Percentiles rank a stretch among this genome's conserved stretches.
Evolutionary conservation across 805 yeast genomes (phyloP).

Genomic region (Nakazawaea wickerhamii): DNA sequence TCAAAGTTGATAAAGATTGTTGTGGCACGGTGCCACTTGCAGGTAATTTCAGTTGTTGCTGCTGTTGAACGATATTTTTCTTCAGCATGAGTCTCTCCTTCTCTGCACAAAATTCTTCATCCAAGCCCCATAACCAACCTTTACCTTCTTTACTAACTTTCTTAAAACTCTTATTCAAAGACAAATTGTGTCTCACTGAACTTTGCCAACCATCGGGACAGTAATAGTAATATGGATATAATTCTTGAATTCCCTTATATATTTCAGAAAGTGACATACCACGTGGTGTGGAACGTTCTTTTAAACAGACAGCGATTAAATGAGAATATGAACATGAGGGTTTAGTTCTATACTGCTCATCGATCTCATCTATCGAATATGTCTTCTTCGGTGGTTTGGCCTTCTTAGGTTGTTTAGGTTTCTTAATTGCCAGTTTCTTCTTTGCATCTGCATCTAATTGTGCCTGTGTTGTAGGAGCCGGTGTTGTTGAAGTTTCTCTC

Average conservation of each 20-base stretch:
- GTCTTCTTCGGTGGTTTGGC: conserved; percentile 55
- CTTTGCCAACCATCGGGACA: conserved; percentile 99
- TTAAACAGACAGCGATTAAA: conserved; percentile 72
- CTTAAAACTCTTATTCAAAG: conserved; percentile 78
- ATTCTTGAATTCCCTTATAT: conserved; percentile 77
- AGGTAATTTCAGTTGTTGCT: conserved; percentile 21
- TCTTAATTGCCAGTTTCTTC: not conserved
- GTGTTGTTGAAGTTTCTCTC: not conserved
- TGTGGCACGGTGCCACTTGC: conserved; percentile 6
- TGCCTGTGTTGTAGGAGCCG: conserved; percentile 6
- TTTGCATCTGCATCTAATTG: conserved; percentile 1
- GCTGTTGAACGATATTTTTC: conserved; percentile 14
- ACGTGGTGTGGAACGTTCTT: conserved; percentile 55
- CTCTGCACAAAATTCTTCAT: conserved; percentile 78
- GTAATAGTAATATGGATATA: conserved; percentile 86
- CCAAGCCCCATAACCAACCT: conserved; percentile 93
- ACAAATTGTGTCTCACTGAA: conserved; percentile 84
- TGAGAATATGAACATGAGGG: conserved; percentile 80
- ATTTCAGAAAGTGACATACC: conserved; percentile 85
- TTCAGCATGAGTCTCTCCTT: conserved; percentile 47
- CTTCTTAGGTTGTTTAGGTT: conserved; percentile 34
- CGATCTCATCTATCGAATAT: conserved; percentile 79
- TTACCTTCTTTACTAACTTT: conserved; percentile 83
- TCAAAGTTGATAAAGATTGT: not conserved
- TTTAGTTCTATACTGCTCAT: conserved; percentile 77